Conservation (phyloP, 192 early-diverging fungal species). For the Hyaloraphidium curvatum region DNA sequence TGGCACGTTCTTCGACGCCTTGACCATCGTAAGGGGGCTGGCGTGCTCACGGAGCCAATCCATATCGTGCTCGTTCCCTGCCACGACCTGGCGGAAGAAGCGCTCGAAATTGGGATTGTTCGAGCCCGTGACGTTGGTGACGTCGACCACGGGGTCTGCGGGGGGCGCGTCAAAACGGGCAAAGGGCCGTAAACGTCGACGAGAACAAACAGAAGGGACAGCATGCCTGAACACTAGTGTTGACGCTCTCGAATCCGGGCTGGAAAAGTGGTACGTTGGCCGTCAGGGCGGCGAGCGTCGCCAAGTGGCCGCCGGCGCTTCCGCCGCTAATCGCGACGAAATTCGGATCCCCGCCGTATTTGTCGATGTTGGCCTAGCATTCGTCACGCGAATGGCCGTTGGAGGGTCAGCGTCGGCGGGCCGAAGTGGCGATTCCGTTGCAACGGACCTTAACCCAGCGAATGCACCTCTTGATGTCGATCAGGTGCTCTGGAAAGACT, state of each 20-base stretch:
- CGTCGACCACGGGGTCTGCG: too few relatives aligned
- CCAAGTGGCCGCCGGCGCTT: slow-evolving; percentile 36
- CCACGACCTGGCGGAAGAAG: background rate
- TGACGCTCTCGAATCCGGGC: slow-evolving; percentile 33
- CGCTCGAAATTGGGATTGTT: background rate
- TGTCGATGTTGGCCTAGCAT: slow-evolving; percentile 6
- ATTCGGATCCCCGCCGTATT: slow-evolving; percentile 41
- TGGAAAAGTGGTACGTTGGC: slow-evolving; percentile 22
- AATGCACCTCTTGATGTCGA: slow-evolving; percentile 46
- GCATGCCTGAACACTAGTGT: slow-evolving; percentile 35
- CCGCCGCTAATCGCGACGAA: slow-evolving; percentile 38
- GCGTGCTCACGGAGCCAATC: background rate
- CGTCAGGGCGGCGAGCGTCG: slow-evolving; percentile 29
- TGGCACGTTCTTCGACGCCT: background rate
- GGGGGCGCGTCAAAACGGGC: too few relatives aligned
- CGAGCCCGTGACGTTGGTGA: too few relatives aligned
- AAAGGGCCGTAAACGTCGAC: too few relatives aligned
- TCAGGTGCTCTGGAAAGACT: slow-evolving; percentile 25
- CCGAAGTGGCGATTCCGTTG: background rate
- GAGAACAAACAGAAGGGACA: slow-evolving; percentile 19
- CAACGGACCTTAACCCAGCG: slow-evolving; percentile 28
- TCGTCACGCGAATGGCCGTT: background rate
- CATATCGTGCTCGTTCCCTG: background rate
- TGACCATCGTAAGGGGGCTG: background rate
- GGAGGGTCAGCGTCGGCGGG: background rate